Percentiles rank a stretch among this genome's conserved stretches.
These are phyloP conservation scores for Torulaspora franciscae DNA, from an alignment of 805 yeast genomes.

Conservation along the genomic window DNA sequence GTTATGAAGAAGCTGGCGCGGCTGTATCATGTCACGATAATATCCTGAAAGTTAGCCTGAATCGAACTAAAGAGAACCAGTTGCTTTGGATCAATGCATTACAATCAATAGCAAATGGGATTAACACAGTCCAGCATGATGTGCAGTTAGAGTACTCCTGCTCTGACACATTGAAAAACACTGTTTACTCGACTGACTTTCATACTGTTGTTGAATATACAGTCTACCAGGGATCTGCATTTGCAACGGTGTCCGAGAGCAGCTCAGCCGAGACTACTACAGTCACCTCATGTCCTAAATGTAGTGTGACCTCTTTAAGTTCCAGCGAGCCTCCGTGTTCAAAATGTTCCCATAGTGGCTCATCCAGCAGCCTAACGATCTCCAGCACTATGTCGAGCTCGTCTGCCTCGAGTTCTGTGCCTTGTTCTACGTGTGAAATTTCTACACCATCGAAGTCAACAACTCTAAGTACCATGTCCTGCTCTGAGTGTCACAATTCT, in stretches of 20 bases:
- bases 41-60: constrained; percentile 19
- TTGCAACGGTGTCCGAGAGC: constrained; percentile 17
- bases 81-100: constrained; percentile 34
- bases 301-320: constrained; percentile 1
- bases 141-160: constrained; percentile 26
- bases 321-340: constrained; percentile 1
- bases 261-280: constrained; percentile 5
- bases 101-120: constrained; percentile 26
- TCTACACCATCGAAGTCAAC: neutral
- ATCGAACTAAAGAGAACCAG: constrained; percentile 25
- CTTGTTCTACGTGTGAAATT: neutral
- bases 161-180: constrained; percentile 26
- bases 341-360: neutral
- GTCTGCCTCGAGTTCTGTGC: neutral
- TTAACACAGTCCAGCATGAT: constrained; percentile 22
- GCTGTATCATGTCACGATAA: constrained; percentile 25
- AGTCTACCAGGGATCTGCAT: constrained; percentile 16
- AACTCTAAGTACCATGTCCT: no score
- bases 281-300: neutral
- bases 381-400: neutral
- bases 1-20: constrained; percentile 15
- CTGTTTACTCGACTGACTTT: constrained; percentile 20
- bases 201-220: constrained; percentile 13
- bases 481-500: neutral
- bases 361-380: neutral